Conservation (phyloP, 805 yeast genomes). For the Candida ascalaphidarum region DNA sequence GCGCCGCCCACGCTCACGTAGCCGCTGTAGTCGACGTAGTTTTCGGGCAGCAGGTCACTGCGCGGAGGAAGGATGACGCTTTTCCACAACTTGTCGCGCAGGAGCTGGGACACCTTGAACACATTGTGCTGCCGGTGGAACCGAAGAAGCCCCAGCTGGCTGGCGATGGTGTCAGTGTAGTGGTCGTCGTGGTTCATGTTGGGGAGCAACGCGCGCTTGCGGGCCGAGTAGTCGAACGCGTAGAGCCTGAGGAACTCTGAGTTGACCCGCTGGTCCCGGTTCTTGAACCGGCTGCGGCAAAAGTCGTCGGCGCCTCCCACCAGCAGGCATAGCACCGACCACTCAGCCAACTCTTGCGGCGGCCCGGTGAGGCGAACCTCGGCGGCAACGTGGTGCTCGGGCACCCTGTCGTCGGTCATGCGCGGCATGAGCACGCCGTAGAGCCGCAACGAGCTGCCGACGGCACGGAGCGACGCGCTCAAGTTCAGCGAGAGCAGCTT, state of each 20-base stretch:
- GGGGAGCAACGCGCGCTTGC: conserved; percentile 22
- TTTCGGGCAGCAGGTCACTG: conserved; percentile 23
- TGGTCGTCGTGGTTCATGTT: conserved; percentile 7
- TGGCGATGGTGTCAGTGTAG: conserved; percentile 5
- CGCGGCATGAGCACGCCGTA: conserved; percentile 3
- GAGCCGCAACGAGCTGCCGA: too few relatives aligned
- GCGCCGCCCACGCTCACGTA: conserved; percentile 17
- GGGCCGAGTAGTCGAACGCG: conserved; percentile 39
- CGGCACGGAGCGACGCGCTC: too few relatives aligned
- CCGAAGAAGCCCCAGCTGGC: conserved; percentile 9
- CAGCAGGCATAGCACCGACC: too few relatives aligned
- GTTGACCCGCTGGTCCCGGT: conserved; percentile 45
- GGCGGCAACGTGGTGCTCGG: background rate
- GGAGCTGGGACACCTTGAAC: conserved; percentile 27
- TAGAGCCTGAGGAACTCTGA: conserved; percentile 40
- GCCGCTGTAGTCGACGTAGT: conserved; percentile 10
- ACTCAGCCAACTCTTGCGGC: too few relatives aligned
- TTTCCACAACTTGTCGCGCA: conserved; percentile 46
- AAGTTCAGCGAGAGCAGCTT: too few relatives aligned
- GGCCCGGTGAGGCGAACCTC: too few relatives aligned
- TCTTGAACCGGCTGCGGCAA: conserved; percentile 1
- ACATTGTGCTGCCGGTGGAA: conserved; percentile 19
- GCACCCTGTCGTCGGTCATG: conserved; percentile 9
- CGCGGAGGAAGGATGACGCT: conserved; percentile 47
- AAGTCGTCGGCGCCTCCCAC: too few relatives aligned